phyloP scores from a whole-genome alignment of 2,329 filamentous ascomycete genomes.

The Diaporthe sp. region DNA sequence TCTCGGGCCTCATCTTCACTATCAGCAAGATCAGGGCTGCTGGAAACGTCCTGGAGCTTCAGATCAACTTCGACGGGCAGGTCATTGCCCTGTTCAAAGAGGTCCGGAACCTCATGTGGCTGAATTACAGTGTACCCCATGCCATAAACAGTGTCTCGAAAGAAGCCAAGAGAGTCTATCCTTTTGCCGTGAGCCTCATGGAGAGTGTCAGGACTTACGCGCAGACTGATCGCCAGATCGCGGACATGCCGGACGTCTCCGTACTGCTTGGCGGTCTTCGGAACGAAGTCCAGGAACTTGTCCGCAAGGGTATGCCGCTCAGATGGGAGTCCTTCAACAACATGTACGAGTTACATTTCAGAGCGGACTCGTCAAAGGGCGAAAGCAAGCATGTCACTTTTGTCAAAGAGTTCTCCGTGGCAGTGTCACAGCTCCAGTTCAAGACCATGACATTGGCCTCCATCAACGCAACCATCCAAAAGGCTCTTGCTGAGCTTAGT shows the following conservation, averaged over 20 bases:
- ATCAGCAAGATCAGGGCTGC: conserved; percentile 90
- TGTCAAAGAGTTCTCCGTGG: conserved; percentile 89
- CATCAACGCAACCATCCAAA: conserved; percentile 84
- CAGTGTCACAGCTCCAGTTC: conserved; percentile 86
- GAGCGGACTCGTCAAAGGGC: conserved; percentile 51
- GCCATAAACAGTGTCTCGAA: conserved; percentile 96
- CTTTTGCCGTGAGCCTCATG: conserved; percentile 97
- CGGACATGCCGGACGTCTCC: conserved; percentile 86
- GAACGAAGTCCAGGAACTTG: conserved; percentile 86
- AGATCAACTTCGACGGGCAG: conserved; percentile 96
- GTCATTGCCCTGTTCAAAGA: conserved; percentile 99
- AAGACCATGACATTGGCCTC: conserved; percentile 84
- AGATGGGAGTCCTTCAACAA: conserved; percentile 99
- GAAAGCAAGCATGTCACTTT: conserved; percentile 98
- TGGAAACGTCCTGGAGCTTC: conserved; percentile 87
- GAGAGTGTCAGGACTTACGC: conserved; percentile 95
- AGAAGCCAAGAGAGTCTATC: conserved; percentile 98
- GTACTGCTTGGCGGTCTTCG: conserved; percentile 90
- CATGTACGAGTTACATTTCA: conserved; percentile 90
- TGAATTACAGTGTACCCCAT: conserved; percentile 94
- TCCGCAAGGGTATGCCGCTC: conserved; percentile 87
- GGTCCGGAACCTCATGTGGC: conserved; percentile 94
- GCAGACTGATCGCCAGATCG: conserved; percentile 87
- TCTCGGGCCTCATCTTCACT: conserved; percentile 90
- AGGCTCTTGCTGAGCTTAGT: conserved; percentile 83